These are phyloP conservation scores for Corinectria fuckeliana DNA, from an alignment of 2,329 filamentous ascomycete species.

Conservation along the genomic window DNA sequence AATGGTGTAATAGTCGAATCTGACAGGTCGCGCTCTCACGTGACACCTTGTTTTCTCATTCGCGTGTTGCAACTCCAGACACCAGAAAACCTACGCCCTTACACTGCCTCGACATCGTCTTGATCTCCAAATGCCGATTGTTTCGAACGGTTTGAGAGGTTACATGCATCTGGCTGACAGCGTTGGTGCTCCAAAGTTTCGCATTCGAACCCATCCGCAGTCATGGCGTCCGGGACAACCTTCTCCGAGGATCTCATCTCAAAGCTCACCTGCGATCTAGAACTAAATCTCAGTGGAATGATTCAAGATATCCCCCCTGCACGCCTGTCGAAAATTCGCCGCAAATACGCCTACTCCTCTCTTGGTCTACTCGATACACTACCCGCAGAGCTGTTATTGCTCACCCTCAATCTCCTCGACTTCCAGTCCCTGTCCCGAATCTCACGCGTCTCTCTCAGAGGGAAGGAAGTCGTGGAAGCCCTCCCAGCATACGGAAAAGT, in stretches of 20 bases:
- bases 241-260: not conserved
- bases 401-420: conserved; percentile 31
- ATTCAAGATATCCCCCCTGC: not conserved
- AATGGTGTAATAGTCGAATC: no score
- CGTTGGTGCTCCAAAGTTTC: no score
- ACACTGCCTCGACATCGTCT: no score
- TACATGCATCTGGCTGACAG: no score
- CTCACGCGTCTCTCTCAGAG: conserved; percentile 26
- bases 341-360: not conserved
- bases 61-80: no score
- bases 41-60: no score
- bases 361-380: not conserved
- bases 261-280: not conserved
- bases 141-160: no score
- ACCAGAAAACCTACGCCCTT: no score
- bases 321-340: not conserved
- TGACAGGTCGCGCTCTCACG: no score
- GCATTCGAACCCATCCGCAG: no score
- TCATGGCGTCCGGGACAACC: no score
- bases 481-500: conserved; percentile 47
- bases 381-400: conserved; percentile 28
- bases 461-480: conserved; percentile 25
- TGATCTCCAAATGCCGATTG: no score
- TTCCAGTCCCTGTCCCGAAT: conserved; percentile 34
- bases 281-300: not conserved